phyloP scores from a whole-genome alignment of 768 basidiomycete genomes.

The Gymnopilus dilepis region DNA sequence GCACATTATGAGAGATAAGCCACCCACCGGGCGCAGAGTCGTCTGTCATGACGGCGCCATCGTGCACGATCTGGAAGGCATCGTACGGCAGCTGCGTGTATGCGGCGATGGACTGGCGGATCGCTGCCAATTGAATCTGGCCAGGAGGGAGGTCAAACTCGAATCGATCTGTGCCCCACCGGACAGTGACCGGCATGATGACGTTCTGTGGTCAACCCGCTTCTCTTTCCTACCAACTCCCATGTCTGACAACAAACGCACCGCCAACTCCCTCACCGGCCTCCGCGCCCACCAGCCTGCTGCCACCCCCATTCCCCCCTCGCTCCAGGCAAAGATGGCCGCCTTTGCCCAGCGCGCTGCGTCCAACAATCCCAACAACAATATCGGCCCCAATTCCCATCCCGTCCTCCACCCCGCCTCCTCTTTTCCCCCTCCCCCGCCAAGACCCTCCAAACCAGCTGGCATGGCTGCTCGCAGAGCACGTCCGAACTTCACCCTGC shows the following conservation, averaged over 20 bases:
- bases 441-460: constrained; percentile 30
- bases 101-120: constrained; percentile 69
- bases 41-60: constrained; percentile 91
- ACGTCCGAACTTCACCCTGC: constrained; percentile 65
- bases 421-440: constrained; percentile 21
- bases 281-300: constrained; percentile 46
- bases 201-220: constrained; percentile 16
- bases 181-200: constrained; percentile 49
- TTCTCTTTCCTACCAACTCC: constrained; percentile 23
- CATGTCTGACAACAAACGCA: constrained; percentile 30
- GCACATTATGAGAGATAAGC: constrained; percentile 10
- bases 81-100: constrained; percentile 73
- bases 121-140: constrained; percentile 54
- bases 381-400: constrained; percentile 32
- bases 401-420: constrained; percentile 23
- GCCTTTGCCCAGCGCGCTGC: constrained; percentile 55
- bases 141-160: constrained; percentile 54
- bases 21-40: constrained; percentile 68
- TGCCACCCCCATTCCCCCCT: constrained; percentile 80
- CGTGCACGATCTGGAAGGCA: constrained; percentile 87
- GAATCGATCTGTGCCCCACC: constrained; percentile 52
- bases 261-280: constrained; percentile 39
- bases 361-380: constrained; percentile 32
- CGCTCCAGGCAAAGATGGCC: constrained; percentile 92
- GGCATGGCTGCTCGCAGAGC: constrained; percentile 50